phyloP scores from a whole-genome alignment of 192 early-diverging fungal genomes.

The Pilaira anomala region DNA sequence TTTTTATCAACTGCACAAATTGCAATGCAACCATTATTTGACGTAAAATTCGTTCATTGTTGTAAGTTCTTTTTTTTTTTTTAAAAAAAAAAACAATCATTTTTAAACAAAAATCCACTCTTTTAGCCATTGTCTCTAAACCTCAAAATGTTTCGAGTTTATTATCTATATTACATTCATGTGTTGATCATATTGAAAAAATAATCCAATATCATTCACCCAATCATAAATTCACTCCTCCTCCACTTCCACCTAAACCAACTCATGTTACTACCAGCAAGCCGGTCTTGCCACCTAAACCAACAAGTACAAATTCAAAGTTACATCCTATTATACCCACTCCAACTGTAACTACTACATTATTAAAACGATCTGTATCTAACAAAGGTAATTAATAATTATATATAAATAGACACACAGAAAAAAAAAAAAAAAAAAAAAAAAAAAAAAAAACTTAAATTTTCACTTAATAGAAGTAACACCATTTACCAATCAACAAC shows the following conservation, averaged over 20 bases:
- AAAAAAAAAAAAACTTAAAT: conserved; percentile 6
- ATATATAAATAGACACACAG: not conserved
- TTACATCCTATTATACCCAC: not conserved
- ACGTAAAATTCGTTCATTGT: conserved; percentile 16
- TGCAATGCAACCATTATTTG: conserved; percentile 8
- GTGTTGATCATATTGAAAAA: conserved; percentile 12
- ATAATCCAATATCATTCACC: conserved; percentile 14
- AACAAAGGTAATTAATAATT: conserved; percentile 1
- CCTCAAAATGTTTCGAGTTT: conserved; percentile 4
- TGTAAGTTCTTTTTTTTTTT: conserved; percentile 2
- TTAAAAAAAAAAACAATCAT: too few species aligned
- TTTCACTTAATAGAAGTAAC: not conserved
- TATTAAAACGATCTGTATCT: conserved; percentile 8
- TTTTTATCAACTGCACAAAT: conserved; percentile 13
- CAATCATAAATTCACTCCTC: not conserved
- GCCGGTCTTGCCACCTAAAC: conserved; percentile 22
- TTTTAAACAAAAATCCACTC: not conserved
- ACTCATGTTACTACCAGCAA: not conserved
- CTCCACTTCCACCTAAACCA: conserved; percentile 18
- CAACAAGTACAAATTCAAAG: not conserved
- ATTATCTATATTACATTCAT: conserved; percentile 10
- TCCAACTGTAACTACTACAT: too few species aligned
- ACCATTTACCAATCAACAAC: not conserved
- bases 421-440: not conserved
- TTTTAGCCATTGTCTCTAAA: conserved; percentile 14